These are phyloP conservation scores for Aspergillus steynii DNA, from an alignment of 495 filamentous ascomycete species.

Conservation along the genomic window DNA sequence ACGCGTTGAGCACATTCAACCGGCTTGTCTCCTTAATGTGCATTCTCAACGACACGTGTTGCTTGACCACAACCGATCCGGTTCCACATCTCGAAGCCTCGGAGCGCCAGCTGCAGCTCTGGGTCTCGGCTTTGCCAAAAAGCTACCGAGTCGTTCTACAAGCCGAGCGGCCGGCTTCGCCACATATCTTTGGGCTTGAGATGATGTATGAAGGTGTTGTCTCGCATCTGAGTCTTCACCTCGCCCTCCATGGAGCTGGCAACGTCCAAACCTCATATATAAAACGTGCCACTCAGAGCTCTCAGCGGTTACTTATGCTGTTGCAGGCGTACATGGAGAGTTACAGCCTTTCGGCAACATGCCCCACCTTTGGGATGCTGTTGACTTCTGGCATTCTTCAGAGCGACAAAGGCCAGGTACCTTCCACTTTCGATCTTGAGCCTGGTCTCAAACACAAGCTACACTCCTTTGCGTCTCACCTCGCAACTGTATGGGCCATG, in stretches of 20 bases:
- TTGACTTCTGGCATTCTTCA: conserved; percentile 28
- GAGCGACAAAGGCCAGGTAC: not conserved
- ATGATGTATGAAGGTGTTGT: conserved; percentile 41
- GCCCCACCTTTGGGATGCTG: conserved; percentile 38
- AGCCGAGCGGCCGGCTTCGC: conserved; percentile 29
- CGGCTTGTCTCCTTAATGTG: conserved; percentile 46
- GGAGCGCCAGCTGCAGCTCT: conserved; percentile 39
- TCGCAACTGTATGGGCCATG: conserved; percentile 34
- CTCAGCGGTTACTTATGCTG: conserved; percentile 32
- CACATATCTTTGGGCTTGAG: conserved; percentile 43
- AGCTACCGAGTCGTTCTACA: conserved; percentile 38
- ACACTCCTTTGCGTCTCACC: conserved; percentile 33
- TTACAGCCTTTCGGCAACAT: conserved; percentile 39
- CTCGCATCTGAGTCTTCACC: conserved; percentile 30
- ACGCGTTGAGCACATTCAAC: conserved; percentile 63
- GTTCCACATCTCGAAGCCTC: conserved; percentile 35
- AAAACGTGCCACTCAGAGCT: conserved; percentile 32
- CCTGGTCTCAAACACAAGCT: conserved; percentile 32
- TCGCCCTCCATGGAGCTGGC: conserved; percentile 28
- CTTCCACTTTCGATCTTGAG: conserved; percentile 28
- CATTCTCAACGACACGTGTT: conserved; percentile 45
- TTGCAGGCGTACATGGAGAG: conserved; percentile 40
- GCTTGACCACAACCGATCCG: conserved; percentile 25
- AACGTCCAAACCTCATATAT: conserved; percentile 26
- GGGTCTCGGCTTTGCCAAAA: conserved; percentile 34